Base-by-base conservation (phyloP, 371 early-diverging fungal species). In the Haplosporangium sp. region DNA sequence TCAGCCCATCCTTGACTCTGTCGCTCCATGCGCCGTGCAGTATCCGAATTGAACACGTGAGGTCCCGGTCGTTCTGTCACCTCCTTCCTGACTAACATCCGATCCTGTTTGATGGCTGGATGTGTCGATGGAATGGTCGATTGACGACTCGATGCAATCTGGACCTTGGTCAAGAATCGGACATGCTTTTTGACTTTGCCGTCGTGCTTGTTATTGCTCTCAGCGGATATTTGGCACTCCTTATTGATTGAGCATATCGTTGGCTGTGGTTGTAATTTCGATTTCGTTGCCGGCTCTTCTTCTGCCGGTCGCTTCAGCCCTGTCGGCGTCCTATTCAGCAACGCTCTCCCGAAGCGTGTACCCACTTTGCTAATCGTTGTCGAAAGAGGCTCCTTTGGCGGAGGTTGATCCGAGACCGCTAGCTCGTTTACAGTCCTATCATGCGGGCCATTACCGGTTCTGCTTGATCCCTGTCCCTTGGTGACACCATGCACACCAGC, bases 101-200 rank as follows among this genome's bases (percentile, higher is more conserved):
- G 67, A 51, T 77, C 79, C 62, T 77, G 79, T 16, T 71, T 71
- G 12, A 77, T 20, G 6, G 68, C 45, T 6, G 79, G 73, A 20
- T 64, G 55, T 8, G 62, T 47, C 20, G 61, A 51, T 8, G 68
- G 41, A 14, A 56, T 14, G 0, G 79, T 64, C 6, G 73, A 50
- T 37, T 64, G 69, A n/a, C 73, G 72, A 36, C 73, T 42, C 13
- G 73, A 50, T 21, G 64, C 46, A 37, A 77, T 60, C 41, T 69
- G 75, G 38, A 77, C 79, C 42, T 77, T 77, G 51, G 79, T 77
- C 55, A 77, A 54, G 58, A 77, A 77, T 29, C 73, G 72, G 3
- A 77, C 79, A 42, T 68, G 79, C 46, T 77, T 77, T 65, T 64
- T 71, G 0, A 18, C 14, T 36, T 16, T 10, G 12, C 59, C 59